Conservation (phyloP, 306 rosid genomes). For the Adenanthera pavonina region DNA sequence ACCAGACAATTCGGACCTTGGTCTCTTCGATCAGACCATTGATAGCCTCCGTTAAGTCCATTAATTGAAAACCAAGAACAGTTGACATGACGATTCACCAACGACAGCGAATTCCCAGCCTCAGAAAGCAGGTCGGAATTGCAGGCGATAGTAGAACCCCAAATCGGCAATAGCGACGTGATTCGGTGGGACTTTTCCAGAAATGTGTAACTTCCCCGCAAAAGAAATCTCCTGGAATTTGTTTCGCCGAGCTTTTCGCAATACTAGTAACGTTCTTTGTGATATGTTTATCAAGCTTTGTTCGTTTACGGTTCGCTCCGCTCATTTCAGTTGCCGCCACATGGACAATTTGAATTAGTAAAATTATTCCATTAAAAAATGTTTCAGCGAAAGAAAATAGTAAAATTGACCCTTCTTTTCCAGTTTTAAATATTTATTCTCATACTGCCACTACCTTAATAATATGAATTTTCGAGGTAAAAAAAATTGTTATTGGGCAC, state of each 20-base stretch:
- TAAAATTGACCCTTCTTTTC: background rate
- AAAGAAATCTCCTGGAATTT: background rate
- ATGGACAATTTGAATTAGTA: background rate
- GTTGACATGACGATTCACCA: background rate
- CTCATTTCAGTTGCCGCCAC: background rate
- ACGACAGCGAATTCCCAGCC: background rate
- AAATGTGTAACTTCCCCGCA: background rate
- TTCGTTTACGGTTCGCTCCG: background rate
- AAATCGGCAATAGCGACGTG: background rate
- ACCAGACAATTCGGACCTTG: conserved; percentile 85
- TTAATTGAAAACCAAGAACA: conserved; percentile 8
- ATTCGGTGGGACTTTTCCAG: background rate
- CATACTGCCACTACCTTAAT: too few relatives aligned
- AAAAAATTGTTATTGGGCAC: too few relatives aligned
- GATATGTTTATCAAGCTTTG: background rate
- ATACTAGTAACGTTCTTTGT: background rate
- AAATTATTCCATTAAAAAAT: background rate
- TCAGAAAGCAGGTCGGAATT: background rate
- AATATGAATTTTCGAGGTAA: too few relatives aligned
- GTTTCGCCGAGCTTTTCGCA: background rate
- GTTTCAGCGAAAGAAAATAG: too few relatives aligned
- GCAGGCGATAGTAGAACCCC: background rate
- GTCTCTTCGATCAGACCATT: conserved; percentile 84
- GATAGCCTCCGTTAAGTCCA: conserved; percentile 69
- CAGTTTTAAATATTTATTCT: background rate